phyloP scores from a whole-genome alignment of 352 stramenopile genomes.

The Globisporangium nodosum region DNA sequence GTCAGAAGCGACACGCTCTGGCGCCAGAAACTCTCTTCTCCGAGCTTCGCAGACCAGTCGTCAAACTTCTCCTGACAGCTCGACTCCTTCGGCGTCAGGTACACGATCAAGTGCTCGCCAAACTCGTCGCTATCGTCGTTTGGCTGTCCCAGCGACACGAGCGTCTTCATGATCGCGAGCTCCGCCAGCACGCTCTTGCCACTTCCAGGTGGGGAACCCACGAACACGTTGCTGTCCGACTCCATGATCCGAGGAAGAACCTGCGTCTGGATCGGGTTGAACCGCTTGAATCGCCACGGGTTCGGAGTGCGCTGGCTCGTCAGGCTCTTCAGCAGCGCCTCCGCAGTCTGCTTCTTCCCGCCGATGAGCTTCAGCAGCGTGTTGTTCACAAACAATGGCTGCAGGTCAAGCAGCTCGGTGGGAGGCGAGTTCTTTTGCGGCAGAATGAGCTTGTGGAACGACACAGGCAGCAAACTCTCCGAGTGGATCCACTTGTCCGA shows the following conservation, averaged over 20 bases:
- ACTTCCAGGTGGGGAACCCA: conserved; percentile 93
- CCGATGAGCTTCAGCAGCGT: conserved; percentile 63
- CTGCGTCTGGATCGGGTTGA: conserved; percentile 99
- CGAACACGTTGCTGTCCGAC: conserved; percentile 92
- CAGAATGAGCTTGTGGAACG: conserved; percentile 98
- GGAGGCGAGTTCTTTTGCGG: conserved; percentile 97
- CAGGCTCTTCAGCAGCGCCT: conserved; percentile 44
- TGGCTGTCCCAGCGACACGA: conserved; percentile 50
- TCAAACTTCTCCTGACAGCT: conserved; percentile 59
- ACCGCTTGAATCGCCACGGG: conserved; percentile 84
- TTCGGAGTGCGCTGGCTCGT: conserved; percentile 33
- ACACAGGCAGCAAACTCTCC: conserved; percentile 94
- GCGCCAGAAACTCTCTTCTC: conserved; percentile 65
- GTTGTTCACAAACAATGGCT: conserved; percentile 92
- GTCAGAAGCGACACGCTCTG: conserved; percentile 90
- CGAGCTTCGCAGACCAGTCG: conserved; percentile 87
- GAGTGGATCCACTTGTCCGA: conserved; percentile 99
- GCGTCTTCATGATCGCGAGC: conserved; percentile 94
- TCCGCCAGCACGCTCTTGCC: conserved; percentile 94
- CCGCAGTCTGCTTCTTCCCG: conserved; percentile 55
- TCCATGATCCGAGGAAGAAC: conserved; percentile 95
- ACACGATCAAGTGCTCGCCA: conserved; percentile 87
- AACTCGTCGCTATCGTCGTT: conserved; percentile 51
- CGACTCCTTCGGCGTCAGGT: conserved; percentile 89
- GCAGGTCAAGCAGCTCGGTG: conserved; percentile 97